Percentiles rank a stretch among this genome's conserved stretches.
phyloP scores from a whole-genome alignment of 1,284 basidiomycete genomes.

The Leccinum fuscescens region DNA sequence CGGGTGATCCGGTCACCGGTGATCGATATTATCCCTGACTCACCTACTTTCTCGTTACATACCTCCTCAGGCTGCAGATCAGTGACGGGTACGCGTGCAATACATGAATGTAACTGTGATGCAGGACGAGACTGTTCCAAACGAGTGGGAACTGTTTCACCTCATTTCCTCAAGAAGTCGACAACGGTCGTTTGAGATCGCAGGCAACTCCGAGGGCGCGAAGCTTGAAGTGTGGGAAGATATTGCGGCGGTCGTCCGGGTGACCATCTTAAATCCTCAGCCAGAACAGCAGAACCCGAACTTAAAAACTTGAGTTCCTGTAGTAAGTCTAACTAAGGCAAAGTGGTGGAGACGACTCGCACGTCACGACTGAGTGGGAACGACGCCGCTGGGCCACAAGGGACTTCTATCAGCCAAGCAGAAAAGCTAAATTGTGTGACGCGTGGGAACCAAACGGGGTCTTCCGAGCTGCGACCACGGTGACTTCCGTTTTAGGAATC shows the following conservation, averaged over 20 bases:
- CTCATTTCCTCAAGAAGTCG: not conserved
- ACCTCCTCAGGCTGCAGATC: too few species aligned
- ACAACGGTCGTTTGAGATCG: not conserved
- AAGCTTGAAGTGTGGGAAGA: not conserved
- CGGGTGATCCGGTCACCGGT: not conserved
- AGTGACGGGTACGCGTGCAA: too few species aligned
- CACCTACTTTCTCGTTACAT: not conserved
- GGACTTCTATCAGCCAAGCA: too few species aligned
- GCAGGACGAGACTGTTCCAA: not conserved
- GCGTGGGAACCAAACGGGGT: too few species aligned
- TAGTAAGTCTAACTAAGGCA: not conserved
- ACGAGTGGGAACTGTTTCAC: not conserved
- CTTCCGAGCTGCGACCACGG: too few species aligned
- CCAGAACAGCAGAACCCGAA: not conserved
- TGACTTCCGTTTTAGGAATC: too few species aligned
- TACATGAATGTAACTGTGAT: not conserved
- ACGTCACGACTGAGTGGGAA: not conserved
- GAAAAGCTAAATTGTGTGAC: too few species aligned
- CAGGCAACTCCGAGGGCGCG: not conserved
- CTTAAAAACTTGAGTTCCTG: not conserved
- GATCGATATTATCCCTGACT: not conserved
- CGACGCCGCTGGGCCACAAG: too few species aligned
- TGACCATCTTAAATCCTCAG: not conserved
- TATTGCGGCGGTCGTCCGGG: not conserved
- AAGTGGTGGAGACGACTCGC: not conserved